Percentiles rank a stretch among this genome's conserved stretches.
phyloP scores from a whole-genome alignment of 352 stramenopile genomes.

The Peronosclerospora sorghi region DNA sequence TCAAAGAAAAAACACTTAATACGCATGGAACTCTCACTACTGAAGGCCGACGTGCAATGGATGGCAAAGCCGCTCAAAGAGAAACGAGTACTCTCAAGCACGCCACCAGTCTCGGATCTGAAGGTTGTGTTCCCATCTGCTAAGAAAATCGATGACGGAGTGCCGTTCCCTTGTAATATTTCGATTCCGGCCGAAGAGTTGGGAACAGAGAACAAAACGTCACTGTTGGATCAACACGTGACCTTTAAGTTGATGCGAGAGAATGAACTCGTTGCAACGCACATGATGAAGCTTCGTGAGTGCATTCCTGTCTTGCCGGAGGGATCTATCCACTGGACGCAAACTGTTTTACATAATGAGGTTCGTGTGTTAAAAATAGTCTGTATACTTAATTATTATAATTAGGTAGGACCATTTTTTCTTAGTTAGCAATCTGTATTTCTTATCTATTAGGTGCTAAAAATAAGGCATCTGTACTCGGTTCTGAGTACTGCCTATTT shows the following conservation, averaged over 20 bases:
- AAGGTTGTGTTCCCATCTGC: conserved; percentile 9
- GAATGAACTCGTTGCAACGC: conserved; percentile 17
- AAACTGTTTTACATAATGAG: conserved; percentile 17
- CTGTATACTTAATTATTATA: too few relatives aligned
- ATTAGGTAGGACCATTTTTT: too few relatives aligned
- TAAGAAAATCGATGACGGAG: conserved; percentile 6
- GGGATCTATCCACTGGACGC: conserved; percentile 30
- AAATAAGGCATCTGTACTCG: too few relatives aligned
- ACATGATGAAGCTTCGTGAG: conserved; percentile 28
- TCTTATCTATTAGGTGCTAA: too few relatives aligned
- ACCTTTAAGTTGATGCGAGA: conserved; percentile 29
- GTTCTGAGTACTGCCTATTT: too few relatives aligned
- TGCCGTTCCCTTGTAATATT: conserved; percentile 27
- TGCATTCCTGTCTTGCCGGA: conserved; percentile 43
- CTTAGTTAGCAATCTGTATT: too few relatives aligned
- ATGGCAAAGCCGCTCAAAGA: conserved; percentile 10
- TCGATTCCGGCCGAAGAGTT: conserved; percentile 17
- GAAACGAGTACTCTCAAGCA: background rate
- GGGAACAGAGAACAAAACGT: conserved; percentile 20
- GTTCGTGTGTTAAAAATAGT: too few relatives aligned
- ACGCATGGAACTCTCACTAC: conserved; percentile 32
- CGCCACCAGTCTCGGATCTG: conserved; percentile 4
- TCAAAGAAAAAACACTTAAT: background rate
- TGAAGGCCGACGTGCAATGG: conserved; percentile 20
- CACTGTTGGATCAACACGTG: conserved; percentile 25